Evolutionary conservation across 2,329 filamentous ascomycete genomes (phyloP), one percentile per base, ranked within the genome.

Genomic region (Sporothrix luriei): DNA sequence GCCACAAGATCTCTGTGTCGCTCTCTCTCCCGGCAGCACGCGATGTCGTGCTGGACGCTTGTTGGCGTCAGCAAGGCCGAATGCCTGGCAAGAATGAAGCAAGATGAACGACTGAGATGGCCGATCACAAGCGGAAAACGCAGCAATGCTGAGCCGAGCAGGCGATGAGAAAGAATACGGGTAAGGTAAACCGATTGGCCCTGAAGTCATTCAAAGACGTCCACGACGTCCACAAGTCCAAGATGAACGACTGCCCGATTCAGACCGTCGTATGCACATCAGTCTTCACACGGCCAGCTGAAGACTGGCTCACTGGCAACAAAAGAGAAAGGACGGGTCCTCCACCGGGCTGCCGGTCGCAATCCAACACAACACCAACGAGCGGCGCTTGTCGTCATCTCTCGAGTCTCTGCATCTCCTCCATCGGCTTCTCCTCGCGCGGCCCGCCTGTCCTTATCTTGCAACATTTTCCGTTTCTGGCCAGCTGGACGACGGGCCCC

Each of bases 331-430:
- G 33, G 16, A 3, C 26, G 33, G n/a, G 38, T 9, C 38, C 57
- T 64, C 24, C 61, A 48, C 61, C 61, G 26, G 26, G 5, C 33
- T 51, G 64, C n/a, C 19, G 48, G 29, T 66, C 64, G 64, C 64
- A 66, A 66, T 66, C 48, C 40, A 43, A 40, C 24, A 38, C 26
- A 38, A 48, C 64, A 21, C 49, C 51, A 19, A 6, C 49, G 21
- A 10, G 33, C 21, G 49, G 65, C 65, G 65, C 65, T 67, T 67
- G 49, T 67, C 51, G 65, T 55, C 65, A 67, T 55, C 51, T 52
- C 29, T 62, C 48, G 48, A 13, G 40, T 21, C 29, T 40, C 29
- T 59, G 7, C 10, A 9, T 38, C 38, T 16, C 26, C 64, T n/a
- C 48, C 54, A 29, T 1, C 14, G 14, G 10, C 26, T 14, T 38